Conservation (phyloP, 2,329 filamentous ascomycete species). For the Diplodia seriata region DNA sequence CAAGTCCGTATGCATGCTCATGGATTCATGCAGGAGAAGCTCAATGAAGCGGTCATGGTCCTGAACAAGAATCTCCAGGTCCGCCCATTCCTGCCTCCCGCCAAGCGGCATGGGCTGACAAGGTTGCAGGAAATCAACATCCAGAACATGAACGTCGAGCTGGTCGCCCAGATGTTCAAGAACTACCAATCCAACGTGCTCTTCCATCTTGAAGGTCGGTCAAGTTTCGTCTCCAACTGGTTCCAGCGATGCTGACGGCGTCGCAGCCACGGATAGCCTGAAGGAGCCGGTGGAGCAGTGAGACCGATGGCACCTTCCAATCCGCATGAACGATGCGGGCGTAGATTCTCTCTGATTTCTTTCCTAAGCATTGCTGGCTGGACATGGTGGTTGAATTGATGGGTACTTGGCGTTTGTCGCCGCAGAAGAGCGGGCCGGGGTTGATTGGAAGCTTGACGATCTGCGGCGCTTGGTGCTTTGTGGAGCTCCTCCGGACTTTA, state of each 20-base stretch:
- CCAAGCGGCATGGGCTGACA: neutral
- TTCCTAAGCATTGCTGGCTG: neutral
- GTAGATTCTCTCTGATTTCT: neutral
- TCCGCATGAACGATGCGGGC: too few relatives aligned
- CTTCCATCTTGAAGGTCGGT: constrained; percentile 91
- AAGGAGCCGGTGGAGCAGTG: constrained; percentile 70
- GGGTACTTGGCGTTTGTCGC: constrained; percentile 10
- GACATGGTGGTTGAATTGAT: neutral
- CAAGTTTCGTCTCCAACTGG: neutral
- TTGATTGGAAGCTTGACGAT: constrained; percentile 19
- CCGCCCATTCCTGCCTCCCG: neutral
- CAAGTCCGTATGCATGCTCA: neutral
- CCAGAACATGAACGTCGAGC: constrained; percentile 97
- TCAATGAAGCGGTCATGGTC: constrained; percentile 91
- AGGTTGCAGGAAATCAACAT: constrained; percentile 85
- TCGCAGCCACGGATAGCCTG: constrained; percentile 78
- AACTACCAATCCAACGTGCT: constrained; percentile 98
- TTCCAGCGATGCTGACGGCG: constrained; percentile 8
- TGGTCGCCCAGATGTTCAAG: constrained; percentile 99
- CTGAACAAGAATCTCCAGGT: constrained; percentile 93
- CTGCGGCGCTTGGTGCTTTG: constrained; percentile 28
- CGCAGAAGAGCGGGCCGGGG: neutral
- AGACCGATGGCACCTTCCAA: neutral
- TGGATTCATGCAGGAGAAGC: constrained; percentile 75
- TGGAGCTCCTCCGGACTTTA: constrained; percentile 32